Evolutionary conservation across 768 basidiomycete species (phyloP).

Genomic region (Mycena leptocephala): DNA sequence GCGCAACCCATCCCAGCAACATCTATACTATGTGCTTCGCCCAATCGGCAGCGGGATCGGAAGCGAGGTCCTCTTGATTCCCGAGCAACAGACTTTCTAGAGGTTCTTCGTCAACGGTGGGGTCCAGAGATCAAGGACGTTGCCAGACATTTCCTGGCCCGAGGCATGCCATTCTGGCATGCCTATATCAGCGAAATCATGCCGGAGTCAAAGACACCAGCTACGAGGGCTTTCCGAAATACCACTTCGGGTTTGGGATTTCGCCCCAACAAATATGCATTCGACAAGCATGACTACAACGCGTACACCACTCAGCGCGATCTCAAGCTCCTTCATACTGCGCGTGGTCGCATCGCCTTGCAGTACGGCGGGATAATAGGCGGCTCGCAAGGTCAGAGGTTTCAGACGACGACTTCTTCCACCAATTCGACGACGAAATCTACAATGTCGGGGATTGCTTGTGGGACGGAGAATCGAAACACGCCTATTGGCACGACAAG

Average conservation of each 20-base stretch:
- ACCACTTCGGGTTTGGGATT: not conserved
- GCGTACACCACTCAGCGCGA: not conserved
- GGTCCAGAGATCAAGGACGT: not conserved
- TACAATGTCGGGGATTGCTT: not conserved
- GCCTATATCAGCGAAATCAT: not conserved
- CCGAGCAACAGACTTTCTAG: not conserved
- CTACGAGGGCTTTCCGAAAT: not conserved
- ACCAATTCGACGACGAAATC: not conserved
- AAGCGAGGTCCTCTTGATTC: not conserved
- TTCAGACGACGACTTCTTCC: not conserved
- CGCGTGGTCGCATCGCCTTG: not conserved
- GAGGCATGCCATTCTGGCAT: not conserved
- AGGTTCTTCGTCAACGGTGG: not conserved
- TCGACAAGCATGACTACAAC: not conserved
- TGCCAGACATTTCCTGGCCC: not conserved
- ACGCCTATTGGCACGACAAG: not conserved
- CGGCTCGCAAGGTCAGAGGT: conserved; percentile 1
- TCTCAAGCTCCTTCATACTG: not conserved
- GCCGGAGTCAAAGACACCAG: not conserved
- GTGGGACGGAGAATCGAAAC: not conserved
- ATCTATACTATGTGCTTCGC: not conserved
- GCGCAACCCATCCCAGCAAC: not conserved
- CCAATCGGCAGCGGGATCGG: not conserved
- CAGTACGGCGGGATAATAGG: not conserved
- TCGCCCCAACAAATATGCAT: not conserved